Evolutionary conservation across 371 early-diverging fungal species (phyloP), one percentile per base, ranked within the genome.

Genomic region (Paraphysoderma sedebokerense): DNA sequence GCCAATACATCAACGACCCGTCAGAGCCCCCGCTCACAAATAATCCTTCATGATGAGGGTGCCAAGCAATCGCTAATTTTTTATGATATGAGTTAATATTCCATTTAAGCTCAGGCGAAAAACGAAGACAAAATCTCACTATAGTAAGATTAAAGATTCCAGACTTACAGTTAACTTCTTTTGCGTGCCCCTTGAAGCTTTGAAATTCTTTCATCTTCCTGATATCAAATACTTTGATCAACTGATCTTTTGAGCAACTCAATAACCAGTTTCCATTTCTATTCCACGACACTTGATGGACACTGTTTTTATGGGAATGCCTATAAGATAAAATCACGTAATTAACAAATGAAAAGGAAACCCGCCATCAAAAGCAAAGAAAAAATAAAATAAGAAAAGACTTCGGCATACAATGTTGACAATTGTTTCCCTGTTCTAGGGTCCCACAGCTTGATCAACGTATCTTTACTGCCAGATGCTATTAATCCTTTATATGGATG

Each of bases 401-500:
- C 17, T 38, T 28, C 20, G 8, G 55, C 75, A 62, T 76, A 92
- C 73, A 99, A 59, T 13, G 98, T 97, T 0, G 85, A 82, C 19
- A 98, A 61, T 30, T 77, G 76, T 51, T 84, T 81, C 23, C 85
- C 87, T 12, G 84, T 72, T 57, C 93, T 85, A 3, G 99, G 99
- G 66, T 99, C 99, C 99, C 99, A 99, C 23, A 98, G 65, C 53
- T 98, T 98, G 17, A 97, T 82, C 19, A 93, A 65, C 55, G 96
- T 93, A 65, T 99, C 99, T 60, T 98, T 98, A 49, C 90, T 84
- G 41, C 99, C 99, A 20, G 96, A 93, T 7, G 98, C 99, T 1
- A 99, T 67, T 37, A 99, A 63, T 0, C 89, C 85, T 56, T 93
- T 82, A 56, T 76, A 78, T 13, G 96, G 92, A 63, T 99, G 98